phyloP scores from a whole-genome alignment of 305 asterid species.

The Rubia peregrina region DNA sequence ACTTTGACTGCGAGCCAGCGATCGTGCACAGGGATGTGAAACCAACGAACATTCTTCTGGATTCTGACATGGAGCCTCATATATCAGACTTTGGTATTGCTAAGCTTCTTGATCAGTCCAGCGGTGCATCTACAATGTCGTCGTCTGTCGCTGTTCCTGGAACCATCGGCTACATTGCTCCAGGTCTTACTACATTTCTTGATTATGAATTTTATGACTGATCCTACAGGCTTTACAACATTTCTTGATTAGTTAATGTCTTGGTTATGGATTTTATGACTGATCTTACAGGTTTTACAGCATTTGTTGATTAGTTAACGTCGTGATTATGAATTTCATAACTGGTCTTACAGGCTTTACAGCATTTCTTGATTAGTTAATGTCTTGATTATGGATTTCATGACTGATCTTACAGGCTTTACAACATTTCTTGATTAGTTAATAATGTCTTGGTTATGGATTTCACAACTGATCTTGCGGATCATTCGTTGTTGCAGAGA shows the following conservation, averaged over 20 bases:
- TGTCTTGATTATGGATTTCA: too few relatives aligned
- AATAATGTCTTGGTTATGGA: too few relatives aligned
- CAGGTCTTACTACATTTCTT: slow-evolving; percentile 39
- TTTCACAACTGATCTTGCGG: slow-evolving; percentile 34
- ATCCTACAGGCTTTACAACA: neutral
- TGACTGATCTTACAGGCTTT: slow-evolving; percentile 50
- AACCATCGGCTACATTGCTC: slow-evolving; percentile 80
- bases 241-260: too few relatives aligned
- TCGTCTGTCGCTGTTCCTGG: slow-evolving; percentile 44
- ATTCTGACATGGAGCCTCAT: slow-evolving; percentile 73
- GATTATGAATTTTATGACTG: neutral
- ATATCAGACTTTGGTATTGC: slow-evolving; percentile 90
- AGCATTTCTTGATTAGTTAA: too few relatives aligned
- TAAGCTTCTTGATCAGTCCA: slow-evolving; percentile 59
- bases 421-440: neutral
- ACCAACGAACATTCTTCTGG: slow-evolving; percentile 74
- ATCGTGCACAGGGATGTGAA: slow-evolving; percentile 76
- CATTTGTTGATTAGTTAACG: neutral
- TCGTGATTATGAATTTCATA: neutral
- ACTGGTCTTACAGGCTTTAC: neutral
- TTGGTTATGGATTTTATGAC: too few relatives aligned
- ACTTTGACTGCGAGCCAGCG: slow-evolving; percentile 77
- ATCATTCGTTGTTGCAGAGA: slow-evolving; percentile 39
- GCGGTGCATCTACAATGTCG: slow-evolving; percentile 27
- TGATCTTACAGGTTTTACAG: slow-evolving; percentile 50